Evolutionary conservation across 2,329 filamentous ascomycete genomes (phyloP), one percentile per base, ranked within the genome.

Genomic region (Trichoderma endophyticum): DNA sequence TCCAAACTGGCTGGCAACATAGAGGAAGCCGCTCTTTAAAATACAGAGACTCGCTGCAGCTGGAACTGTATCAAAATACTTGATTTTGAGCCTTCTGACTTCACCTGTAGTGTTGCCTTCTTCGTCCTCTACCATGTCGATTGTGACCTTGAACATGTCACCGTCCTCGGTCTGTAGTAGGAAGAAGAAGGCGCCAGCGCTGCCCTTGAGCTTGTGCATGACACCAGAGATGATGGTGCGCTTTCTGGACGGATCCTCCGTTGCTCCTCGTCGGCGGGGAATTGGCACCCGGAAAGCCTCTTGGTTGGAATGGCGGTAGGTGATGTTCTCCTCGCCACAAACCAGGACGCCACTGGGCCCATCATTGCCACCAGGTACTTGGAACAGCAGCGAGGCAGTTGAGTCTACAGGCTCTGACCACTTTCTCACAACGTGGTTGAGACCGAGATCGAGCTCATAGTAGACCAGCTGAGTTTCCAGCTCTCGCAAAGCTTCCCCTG

Each of bases 1-100:
- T 34, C 97, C 96, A 74, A 92, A 94, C 81, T 99, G 95, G 78
- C 93, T 93, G 8, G 94, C 94, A 68, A 95, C 92, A 78, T 96
- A 99, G 12, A 99, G 87, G 79, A 97, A 99, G 32, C 96, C 97
- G 75, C 94, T 97, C 83, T 97, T 97, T 75, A 99, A 83, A 75
- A 99, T 97, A 80, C 94, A 94, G 59, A 99, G 87, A 78, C 89
- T 97, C 0, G 93, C 91, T 0, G 95, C 94, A 48, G 97, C 86
- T 0, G 97, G 95, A 4, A 98, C 92, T 0, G 96, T 99, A 78
- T 99, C 96, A 77, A 98, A 99, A 81, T 98, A 99, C 81, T 98
- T 98, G 82, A 99, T 93, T 81, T 94, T 96, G 72, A 99, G 84
- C 72, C 91, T 88, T 77, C 89, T 89, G 2, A 98, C 95, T 78